phyloP scores from a whole-genome alignment of 1,284 basidiomycete genomes.

The Melampsora americana region DNA sequence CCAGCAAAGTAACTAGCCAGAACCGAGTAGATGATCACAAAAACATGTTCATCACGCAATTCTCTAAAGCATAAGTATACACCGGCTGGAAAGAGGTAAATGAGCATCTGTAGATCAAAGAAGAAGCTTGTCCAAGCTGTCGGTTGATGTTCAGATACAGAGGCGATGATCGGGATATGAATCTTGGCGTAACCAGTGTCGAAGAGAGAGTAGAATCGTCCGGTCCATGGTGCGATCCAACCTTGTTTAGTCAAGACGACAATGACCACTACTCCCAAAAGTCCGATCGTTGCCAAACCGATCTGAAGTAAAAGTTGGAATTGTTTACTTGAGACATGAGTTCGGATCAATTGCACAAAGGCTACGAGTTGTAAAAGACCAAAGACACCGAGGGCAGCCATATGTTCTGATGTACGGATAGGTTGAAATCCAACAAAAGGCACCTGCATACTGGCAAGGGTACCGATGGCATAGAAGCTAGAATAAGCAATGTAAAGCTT shows the following conservation, averaged over 20 bases:
- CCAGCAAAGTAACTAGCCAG: conserved; percentile 98
- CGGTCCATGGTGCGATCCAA: conserved; percentile 98
- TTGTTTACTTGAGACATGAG: conserved; percentile 85
- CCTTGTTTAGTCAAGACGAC: conserved; percentile 77
- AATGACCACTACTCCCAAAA: conserved; percentile 61
- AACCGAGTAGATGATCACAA: conserved; percentile 96
- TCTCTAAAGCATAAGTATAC: conserved; percentile 90
- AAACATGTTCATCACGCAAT: conserved; percentile 93
- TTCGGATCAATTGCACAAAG: conserved; percentile 82
- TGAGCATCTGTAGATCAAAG: conserved; percentile 96
- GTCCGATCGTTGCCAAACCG: conserved; percentile 56
- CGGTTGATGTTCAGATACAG: conserved; percentile 99
- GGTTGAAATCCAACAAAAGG: conserved; percentile 99
- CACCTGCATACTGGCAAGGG: conserved; percentile 96
- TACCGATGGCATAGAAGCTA: conserved; percentile 96
- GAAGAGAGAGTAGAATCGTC: conserved; percentile 98
- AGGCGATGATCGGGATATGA: conserved; percentile 96
- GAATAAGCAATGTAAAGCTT: conserved; percentile 94
- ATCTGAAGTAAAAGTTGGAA: conserved; percentile 80
- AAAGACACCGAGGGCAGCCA: conserved; percentile 96
- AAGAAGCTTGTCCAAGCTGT: conserved; percentile 99
- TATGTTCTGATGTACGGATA: conserved; percentile 95
- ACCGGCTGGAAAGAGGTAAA: conserved; percentile 96
- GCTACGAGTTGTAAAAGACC: conserved; percentile 94
- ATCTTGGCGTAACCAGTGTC: conserved; percentile 98